Base-by-base conservation (phyloP, 2,329 filamentous ascomycete species). In the Daldinia sp. region DNA sequence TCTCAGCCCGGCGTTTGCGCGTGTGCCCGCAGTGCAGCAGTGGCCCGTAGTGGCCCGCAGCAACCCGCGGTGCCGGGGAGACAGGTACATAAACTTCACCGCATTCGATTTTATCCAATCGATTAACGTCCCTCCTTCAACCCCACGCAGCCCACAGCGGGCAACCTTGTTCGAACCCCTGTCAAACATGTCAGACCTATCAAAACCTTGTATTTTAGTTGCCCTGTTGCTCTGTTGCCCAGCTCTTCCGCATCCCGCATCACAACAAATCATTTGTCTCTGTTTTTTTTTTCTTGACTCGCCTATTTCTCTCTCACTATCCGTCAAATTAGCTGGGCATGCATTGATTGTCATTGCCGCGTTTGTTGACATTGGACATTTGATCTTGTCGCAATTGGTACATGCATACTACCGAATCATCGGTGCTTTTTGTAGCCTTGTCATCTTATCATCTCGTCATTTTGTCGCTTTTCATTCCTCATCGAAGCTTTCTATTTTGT, bases 301-400 rank as follows among this genome's bases (percentile, higher is more conserved):
- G 50, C 64, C 50, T 54, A 54, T 66, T 57, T 57, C 26, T 33
- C 44, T 41, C 44, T 56, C 60, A 58, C 50, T 39, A 6, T 13
- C 12, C 35, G 42, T 68, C 63, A 57, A 50, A 48, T 65, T 60
- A 51, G 53, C 65, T 64, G 44, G 65, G 51, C 67, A 65, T 71
- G 68, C 69, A 71, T 73, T 71, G 69, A 70, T 68, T 70, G 67
- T 46, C 64, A 58, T 68, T 70, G 61, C 69, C 65, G 64, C 68
- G 60, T 71, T 70, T 70, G 65, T 72, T 72, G 68, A 70, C 67
- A 66, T 67, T 51, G 46, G 46, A 51, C 46, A 51, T 51, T 51
- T 28, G 35, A 26, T 28, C 35, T 60, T 63, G 59, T 65, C 65
- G 65, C 68, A 70, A 51, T 70, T 63, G 51, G 61, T 65, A 35